phyloP scores from a whole-genome alignment of 306 rosid species.

The Clitoria ternatea region DNA sequence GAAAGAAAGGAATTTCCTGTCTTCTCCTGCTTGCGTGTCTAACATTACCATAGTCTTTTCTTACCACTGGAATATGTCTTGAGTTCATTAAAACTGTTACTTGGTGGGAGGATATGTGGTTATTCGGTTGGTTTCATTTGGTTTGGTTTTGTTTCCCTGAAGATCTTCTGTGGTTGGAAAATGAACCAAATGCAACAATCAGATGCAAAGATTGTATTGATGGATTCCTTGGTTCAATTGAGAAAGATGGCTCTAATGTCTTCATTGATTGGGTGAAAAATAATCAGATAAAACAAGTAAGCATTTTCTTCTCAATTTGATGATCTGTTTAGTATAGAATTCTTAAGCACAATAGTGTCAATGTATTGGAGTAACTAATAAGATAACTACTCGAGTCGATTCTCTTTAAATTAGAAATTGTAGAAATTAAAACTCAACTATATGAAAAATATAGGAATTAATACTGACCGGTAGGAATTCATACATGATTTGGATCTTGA shows the following conservation, averaged over 20 bases:
- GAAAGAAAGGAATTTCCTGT: neutral
- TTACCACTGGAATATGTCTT: neutral
- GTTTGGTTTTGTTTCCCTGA: conserved; percentile 23
- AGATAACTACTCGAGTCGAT: neutral
- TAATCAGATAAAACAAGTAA: conserved; percentile 70
- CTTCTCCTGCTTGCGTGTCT: neutral
- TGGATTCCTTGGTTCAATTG: conserved; percentile 38
- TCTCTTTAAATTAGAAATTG: neutral
- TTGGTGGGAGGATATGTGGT: neutral
- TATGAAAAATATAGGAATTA: neutral
- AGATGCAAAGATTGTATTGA: conserved; percentile 81
- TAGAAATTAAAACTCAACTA: neutral
- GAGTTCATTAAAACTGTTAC: neutral
- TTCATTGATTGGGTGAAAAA: conserved; percentile 80
- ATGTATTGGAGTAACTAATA: neutral
- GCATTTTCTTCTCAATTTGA: conserved; percentile 16
- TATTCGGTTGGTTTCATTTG: neutral
- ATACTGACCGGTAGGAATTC: neutral
- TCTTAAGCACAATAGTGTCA: neutral
- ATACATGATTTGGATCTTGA: too few species aligned
- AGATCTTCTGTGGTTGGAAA: conserved; percentile 78
- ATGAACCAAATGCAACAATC: conserved; percentile 76
- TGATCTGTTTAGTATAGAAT: neutral
- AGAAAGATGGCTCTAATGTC: conserved; percentile 64
- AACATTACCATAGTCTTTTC: neutral